Evolutionary conservation across 2,329 filamentous ascomycete genomes (phyloP).

Genomic region (Stromatinia cepivora): DNA sequence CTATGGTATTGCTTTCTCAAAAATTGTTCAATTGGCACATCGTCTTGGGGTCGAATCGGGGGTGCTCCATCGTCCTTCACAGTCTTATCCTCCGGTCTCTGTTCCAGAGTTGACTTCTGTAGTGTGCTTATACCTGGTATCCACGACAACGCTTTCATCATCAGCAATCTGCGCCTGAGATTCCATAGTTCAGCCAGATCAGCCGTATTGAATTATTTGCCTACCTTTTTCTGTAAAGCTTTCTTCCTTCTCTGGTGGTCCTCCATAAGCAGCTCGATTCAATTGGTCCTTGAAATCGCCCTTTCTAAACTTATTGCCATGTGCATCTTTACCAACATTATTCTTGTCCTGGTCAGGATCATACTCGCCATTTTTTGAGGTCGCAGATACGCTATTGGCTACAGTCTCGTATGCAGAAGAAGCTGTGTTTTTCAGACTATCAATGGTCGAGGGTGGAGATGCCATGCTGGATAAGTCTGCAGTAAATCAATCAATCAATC

Average conservation of each 20-base stretch:
- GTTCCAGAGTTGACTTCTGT: conserved; percentile 25
- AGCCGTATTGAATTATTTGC: not conserved
- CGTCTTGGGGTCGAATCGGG: conserved; percentile 35
- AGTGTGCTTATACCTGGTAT: conserved; percentile 31
- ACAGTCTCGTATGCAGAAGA: conserved; percentile 27
- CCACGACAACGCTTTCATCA: conserved; percentile 29
- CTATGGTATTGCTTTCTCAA: conserved; percentile 37
- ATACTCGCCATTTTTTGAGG: conserved; percentile 17
- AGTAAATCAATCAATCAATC: not conserved
- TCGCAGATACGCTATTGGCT: conserved; percentile 19
- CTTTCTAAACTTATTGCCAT: conserved; percentile 32
- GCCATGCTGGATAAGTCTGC: conserved; percentile 29
- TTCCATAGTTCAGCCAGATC: not conserved
- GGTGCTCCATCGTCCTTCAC: conserved; percentile 24
- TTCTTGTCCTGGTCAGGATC: conserved; percentile 27
- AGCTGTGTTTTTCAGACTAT: conserved; percentile 30
- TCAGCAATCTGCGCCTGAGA: conserved; percentile 24
- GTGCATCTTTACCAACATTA: conserved; percentile 29
- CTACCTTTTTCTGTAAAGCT: conserved; percentile 34
- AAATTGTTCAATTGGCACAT: conserved; percentile 40
- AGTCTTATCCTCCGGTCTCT: conserved; percentile 23
- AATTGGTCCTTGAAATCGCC: conserved; percentile 36
- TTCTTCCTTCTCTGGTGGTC: conserved; percentile 20
- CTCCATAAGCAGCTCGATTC: conserved; percentile 32
- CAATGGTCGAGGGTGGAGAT: conserved; percentile 32